Evolutionary conservation across 2,329 filamentous ascomycete species (phyloP), one percentile per base, ranked within the genome.

Genomic region (Fusarium oligoseptatum): DNA sequence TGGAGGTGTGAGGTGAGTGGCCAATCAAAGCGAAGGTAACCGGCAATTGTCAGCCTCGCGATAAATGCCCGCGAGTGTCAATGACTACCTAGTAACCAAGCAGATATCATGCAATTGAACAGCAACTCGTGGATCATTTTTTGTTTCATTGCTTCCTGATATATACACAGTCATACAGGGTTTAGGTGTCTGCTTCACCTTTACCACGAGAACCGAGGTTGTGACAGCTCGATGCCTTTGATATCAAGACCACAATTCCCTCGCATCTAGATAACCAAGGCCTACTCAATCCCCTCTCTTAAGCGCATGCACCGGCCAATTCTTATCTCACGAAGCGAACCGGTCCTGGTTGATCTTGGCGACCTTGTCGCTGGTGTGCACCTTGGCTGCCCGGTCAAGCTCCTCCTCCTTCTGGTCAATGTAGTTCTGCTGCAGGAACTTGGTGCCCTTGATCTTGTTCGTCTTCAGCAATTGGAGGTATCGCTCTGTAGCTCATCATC

Each of bases 381-480:
- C 82, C 78, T 82, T 83, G 69, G 82, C 83, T 57, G 78, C 81
- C 61, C 80, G 72, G 71, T 84, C 83, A 64, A 83, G 70, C 67
- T 83, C 81, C 74, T 83, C 79, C 43, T 85, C 84, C 79, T 85
- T 82, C 85, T 92, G 88, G 62, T 86, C 83, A 70, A 92, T 81
- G 84, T 94, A 94, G 86, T 95, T 95, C 81, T 93, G 92, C 85
- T 95, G 93, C 80, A 95, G 86, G 78, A 94, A 95, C 74, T 94
- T 86, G 83, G 94, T 94, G 69, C 94, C 94, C 86, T 91, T 92
- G 82, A 96, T 88, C 85, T 94, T 93, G 80, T 93, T 88, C 74
- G 93, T 89, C 85, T 93, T 93, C 77, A 97, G 86, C 77, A 96
- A 86, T 83, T 95, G 89, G 73, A 97, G 88, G 81, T 96, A 97